Conservation (phyloP, 2,329 filamentous ascomycete species). For the Zarea fungicola region DNA sequence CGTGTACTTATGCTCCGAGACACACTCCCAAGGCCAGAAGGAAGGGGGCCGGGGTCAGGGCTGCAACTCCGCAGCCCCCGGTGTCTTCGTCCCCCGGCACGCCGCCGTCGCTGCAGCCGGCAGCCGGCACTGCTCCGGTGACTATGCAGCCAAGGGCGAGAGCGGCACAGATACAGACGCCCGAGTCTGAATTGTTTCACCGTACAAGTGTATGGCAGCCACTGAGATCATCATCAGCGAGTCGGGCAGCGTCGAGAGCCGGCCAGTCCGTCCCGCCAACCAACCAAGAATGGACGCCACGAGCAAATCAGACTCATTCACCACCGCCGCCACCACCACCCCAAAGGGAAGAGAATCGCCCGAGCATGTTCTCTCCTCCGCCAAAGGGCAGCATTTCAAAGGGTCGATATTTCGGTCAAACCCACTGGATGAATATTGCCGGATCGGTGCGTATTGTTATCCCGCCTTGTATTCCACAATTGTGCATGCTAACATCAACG, state of each 20-base stretch:
- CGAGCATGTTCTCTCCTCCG: conserved; percentile 12
- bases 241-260: neutral
- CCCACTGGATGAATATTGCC: conserved; percentile 45
- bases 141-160: neutral
- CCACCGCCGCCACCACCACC: no score
- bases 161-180: neutral
- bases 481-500: neutral
- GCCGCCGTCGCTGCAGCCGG: neutral
- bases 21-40: conserved; percentile 22
- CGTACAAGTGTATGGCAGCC: conserved; percentile 1
- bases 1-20: conserved; percentile 47
- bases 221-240: neutral
- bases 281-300: neutral
- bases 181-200: conserved; percentile 1
- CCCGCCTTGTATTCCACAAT: neutral
- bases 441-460: conserved; percentile 29
- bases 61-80: neutral
- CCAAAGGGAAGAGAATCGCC: neutral
- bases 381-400: conserved; percentile 35
- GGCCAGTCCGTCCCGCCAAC: neutral
- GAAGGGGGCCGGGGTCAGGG: neutral
- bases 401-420: conserved; percentile 42
- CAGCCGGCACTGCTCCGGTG: neutral
- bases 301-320: no score
- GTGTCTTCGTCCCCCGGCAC: neutral